Evolutionary conservation across 164 flowering plant species (phyloP).

Genomic region (Malania oleifera): DNA sequence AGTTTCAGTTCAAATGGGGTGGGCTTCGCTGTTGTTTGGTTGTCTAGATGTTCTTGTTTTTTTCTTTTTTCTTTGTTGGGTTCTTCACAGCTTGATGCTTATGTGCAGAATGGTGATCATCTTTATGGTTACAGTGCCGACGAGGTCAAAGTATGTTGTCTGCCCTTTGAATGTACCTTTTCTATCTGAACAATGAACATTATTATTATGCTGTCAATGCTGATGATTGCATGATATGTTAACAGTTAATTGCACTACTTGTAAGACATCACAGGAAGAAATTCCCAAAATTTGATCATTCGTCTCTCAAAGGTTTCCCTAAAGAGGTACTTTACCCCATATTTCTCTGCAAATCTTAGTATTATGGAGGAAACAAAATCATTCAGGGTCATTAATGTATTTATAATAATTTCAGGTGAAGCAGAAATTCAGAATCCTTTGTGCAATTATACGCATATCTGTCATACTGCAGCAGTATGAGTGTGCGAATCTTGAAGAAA

Average conservation of each 20-base stretch:
- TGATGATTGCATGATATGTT: constrained; percentile 3
- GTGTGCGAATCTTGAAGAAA: constrained; percentile 14
- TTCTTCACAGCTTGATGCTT: constrained; percentile 8
- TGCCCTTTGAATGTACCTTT: background rate
- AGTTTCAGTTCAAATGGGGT: too few species aligned
- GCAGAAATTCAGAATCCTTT: constrained; percentile 53
- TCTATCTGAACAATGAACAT: background rate
- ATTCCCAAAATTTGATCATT: constrained; percentile 36
- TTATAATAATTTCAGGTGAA: constrained; percentile 24
- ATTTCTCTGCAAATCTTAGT: background rate
- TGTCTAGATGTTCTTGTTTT: too few species aligned
- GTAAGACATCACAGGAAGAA: constrained; percentile 66
- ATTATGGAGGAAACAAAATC: background rate
- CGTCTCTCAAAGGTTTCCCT: constrained; percentile 28
- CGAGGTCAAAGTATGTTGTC: constrained; percentile 51
- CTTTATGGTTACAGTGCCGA: constrained; percentile 50
- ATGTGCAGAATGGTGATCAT: constrained; percentile 48
- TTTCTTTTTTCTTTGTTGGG: too few species aligned
- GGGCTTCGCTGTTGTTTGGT: too few species aligned
- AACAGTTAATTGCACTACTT: constrained; percentile 63
- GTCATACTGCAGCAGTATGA: constrained; percentile 32
- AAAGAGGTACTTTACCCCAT: constrained; percentile 30
- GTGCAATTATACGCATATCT: constrained; percentile 44
- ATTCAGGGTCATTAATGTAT: background rate
- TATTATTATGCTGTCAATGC: background rate